phyloP scores from a whole-genome alignment of 495 filamentous ascomycete species.

The Penicillium alfredii region DNA sequence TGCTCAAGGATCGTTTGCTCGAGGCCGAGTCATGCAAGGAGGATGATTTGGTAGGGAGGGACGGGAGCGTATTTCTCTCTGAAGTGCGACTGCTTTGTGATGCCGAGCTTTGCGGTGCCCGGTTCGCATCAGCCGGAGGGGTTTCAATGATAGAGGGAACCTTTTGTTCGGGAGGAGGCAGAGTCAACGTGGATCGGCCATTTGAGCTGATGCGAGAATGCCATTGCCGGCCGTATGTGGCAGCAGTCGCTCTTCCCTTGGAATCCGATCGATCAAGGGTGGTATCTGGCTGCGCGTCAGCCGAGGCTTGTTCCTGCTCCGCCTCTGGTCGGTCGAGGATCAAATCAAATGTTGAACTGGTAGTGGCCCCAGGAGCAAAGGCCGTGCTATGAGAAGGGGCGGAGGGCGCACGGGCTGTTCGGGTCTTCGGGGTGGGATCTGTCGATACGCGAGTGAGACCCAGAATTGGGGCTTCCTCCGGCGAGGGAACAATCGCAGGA shows the following conservation, averaged over 20 bases:
- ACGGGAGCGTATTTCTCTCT: constrained; percentile 37
- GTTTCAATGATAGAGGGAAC: constrained; percentile 69
- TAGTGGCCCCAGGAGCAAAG: constrained; percentile 13
- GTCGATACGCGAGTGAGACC: constrained; percentile 66
- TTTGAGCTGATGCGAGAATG: constrained; percentile 42
- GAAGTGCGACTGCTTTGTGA: constrained; percentile 48
- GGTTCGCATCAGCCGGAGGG: constrained; percentile 39
- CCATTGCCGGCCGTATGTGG: constrained; percentile 35
- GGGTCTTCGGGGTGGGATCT: constrained; percentile 56
- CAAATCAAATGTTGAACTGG: constrained; percentile 26
- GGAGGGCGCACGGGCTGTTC: constrained; percentile 24
- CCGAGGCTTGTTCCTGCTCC: constrained; percentile 10
- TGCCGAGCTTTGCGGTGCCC: constrained; percentile 19
- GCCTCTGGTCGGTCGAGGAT: constrained; percentile 24
- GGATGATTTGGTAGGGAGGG: constrained; percentile 21
- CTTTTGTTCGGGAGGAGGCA: constrained; percentile 33
- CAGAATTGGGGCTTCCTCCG: constrained; percentile 45
- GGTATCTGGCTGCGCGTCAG: constrained; percentile 6
- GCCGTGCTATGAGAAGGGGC: constrained; percentile 19
- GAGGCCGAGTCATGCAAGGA: constrained; percentile 16
- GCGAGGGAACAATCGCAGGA: constrained; percentile 32
- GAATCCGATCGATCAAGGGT: constrained; percentile 6
- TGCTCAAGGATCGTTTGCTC: constrained; percentile 23
- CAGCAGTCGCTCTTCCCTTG: constrained; percentile 9
- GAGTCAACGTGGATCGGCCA: constrained; percentile 39